phyloP scores from a whole-genome alignment of 2,329 filamentous ascomycete species.

The Aspergillus sp. region DNA sequence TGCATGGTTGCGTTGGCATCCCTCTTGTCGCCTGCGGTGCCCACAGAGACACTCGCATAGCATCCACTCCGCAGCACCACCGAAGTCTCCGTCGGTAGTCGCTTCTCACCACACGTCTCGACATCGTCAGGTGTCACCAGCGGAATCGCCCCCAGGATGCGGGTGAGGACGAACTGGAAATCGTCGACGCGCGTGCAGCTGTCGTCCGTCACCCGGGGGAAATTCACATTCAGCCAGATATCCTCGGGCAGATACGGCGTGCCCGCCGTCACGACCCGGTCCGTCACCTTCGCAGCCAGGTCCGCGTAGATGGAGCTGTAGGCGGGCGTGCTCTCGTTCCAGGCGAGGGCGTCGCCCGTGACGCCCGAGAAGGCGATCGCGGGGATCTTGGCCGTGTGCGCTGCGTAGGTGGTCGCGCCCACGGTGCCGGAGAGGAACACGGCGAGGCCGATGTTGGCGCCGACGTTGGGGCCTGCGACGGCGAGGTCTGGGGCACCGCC shows the following conservation, averaged over 20 bases:
- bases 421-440: constrained; percentile 65
- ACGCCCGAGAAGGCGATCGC: constrained; percentile 67
- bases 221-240: constrained; percentile 69
- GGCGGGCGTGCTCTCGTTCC: constrained; percentile 47
- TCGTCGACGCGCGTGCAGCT: constrained; percentile 53
- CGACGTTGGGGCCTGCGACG: constrained; percentile 64
- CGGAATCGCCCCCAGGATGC: constrained; percentile 53
- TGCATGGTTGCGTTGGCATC: constrained; percentile 56
- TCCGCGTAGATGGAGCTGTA: constrained; percentile 63
- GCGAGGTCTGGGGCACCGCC: constrained; percentile 59
- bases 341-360: constrained; percentile 52
- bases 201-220: constrained; percentile 50
- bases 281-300: constrained; percentile 59
- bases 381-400: constrained; percentile 52
- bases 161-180: constrained; percentile 64
- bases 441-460: constrained; percentile 56
- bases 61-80: constrained; percentile 54
- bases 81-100: constrained; percentile 59
- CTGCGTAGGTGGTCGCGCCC: constrained; percentile 63
- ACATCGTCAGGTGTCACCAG: constrained; percentile 50
- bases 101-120: constrained; percentile 53
- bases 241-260: constrained; percentile 62
- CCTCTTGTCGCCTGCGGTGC: constrained; percentile 59
- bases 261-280: constrained; percentile 55
- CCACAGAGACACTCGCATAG: constrained; percentile 63